Conservation (phyloP, 768 basidiomycete species). For the Cytidiella melzeri region DNA sequence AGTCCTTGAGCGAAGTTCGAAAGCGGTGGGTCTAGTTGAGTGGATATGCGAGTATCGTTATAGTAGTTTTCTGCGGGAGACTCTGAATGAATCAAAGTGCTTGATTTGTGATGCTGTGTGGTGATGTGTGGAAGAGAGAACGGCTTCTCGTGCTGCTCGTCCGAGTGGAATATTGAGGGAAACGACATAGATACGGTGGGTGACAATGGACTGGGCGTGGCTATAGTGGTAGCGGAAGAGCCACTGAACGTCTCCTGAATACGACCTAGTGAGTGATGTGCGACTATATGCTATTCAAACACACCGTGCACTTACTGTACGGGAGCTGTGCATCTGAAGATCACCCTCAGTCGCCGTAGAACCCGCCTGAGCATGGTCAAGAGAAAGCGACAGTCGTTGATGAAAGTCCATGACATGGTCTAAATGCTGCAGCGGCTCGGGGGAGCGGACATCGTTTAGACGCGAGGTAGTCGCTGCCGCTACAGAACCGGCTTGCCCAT, state of each 20-base stretch:
- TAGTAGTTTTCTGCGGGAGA: not conserved
- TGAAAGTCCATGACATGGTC: not conserved
- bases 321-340: not conserved
- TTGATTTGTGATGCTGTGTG: not conserved
- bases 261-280: not conserved
- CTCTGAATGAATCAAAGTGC: not conserved
- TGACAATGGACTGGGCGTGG: conserved; percentile 6
- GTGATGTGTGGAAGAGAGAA: not conserved
- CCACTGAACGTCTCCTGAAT: not conserved
- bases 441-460: too few species aligned
- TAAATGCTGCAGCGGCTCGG: not conserved
- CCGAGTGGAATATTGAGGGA: not conserved
- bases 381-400: not conserved
- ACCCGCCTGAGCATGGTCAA: not conserved
- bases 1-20: conserved; percentile 12
- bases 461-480: too few species aligned
- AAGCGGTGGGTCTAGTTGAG: conserved; percentile 1
- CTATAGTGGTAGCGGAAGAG: not conserved
- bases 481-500: too few species aligned
- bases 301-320: not conserved
- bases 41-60: not conserved
- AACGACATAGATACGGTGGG: not conserved
- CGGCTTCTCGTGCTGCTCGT: not conserved
- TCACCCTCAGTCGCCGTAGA: not conserved
- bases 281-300: too few species aligned